Base-by-base conservation (phyloP, 352 stramenopile species). In the Globisporangium nagaii region DNA sequence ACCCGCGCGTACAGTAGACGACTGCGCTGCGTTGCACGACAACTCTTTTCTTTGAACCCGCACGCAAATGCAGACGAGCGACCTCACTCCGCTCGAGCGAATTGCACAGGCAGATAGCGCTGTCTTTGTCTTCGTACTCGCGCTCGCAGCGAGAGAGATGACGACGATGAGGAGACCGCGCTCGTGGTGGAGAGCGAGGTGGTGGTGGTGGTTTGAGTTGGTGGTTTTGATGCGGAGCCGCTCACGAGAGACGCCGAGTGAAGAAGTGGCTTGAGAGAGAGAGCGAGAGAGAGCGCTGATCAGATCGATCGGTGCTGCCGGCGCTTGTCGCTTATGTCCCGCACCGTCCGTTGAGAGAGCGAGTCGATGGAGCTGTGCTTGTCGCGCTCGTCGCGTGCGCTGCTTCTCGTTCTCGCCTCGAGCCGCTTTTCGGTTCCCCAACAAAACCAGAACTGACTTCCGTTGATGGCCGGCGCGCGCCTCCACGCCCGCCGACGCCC, bases 401-500 rank as follows among this genome's bases (percentile, higher is more conserved):
- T 52, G 37, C 46, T 54, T 11, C 24, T 34, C 54, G 42, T 30
- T n/a, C n/a, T n/a, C n/a, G n/a, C n/a, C n/a, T n/a, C n/a, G n/a
- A n/a, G n/a, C n/a, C n/a, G n/a, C n/a, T n/a, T n/a, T 57, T 63
- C 53, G 40, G 42, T 57, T 59, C 56, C 45, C 60, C 60, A 59
- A 71, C 51, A 74, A 83, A 86, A 86, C 65, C 70, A 76, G 72
- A 82, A 86, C 75, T 84, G 71, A 81, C 72, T 86, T 56, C 35
- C 46, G 27, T 49, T 50, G 43, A 50, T 50, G 43, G 43, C 43
- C 27, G 36, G 43, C 43, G 17, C n/a, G n/a, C n/a, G n/a, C n/a
- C n/a, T n/a, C n/a, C n/a, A n/a, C n/a, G 17, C 43, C 15, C 43
- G n/a, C 36, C 20, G 24, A 42, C 36, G n/a, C 36, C 20, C 36